phyloP scores from a whole-genome alignment of 352 stramenopile species.

The Pythium sp. region DNA sequence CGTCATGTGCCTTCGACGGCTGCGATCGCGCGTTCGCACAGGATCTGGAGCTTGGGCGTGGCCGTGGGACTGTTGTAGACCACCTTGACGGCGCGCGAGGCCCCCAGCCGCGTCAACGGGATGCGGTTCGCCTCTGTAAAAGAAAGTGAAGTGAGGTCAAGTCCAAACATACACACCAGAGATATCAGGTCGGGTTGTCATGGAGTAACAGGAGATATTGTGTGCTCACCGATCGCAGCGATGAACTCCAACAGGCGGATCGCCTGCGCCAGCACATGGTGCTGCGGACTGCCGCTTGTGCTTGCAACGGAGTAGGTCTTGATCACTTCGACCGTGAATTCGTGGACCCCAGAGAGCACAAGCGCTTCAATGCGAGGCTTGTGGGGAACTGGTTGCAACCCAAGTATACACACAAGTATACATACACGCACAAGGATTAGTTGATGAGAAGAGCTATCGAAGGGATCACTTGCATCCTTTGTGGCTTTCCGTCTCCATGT shows the following conservation, averaged over 20 bases:
- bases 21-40: slow-evolving; percentile 54
- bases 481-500: background rate
- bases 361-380: slow-evolving; percentile 30
- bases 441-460: background rate
- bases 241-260: slow-evolving; percentile 51
- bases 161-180: background rate
- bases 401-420: background rate
- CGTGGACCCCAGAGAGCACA: slow-evolving; percentile 37
- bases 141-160: too few species aligned
- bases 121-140: slow-evolving; percentile 45
- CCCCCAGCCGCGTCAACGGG: slow-evolving; percentile 51
- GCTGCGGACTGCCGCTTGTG: slow-evolving; percentile 7
- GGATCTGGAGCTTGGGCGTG: slow-evolving; percentile 34
- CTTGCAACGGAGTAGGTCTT: slow-evolving; percentile 17
- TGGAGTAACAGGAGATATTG: too few species aligned
- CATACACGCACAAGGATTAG: background rate
- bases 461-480: background rate
- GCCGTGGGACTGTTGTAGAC: slow-evolving; percentile 48
- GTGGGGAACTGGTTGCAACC: slow-evolving; percentile 10
- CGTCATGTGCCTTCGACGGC: slow-evolving; percentile 61
- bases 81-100: slow-evolving; percentile 49
- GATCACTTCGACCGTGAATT: slow-evolving; percentile 46
- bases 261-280: slow-evolving; percentile 40
- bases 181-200: slow-evolving; percentile 6
- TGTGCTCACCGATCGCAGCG: slow-evolving; percentile 35